Evolutionary conservation across 352 stramenopile genomes (phyloP).

Genomic region (Globisporangium solare): DNA sequence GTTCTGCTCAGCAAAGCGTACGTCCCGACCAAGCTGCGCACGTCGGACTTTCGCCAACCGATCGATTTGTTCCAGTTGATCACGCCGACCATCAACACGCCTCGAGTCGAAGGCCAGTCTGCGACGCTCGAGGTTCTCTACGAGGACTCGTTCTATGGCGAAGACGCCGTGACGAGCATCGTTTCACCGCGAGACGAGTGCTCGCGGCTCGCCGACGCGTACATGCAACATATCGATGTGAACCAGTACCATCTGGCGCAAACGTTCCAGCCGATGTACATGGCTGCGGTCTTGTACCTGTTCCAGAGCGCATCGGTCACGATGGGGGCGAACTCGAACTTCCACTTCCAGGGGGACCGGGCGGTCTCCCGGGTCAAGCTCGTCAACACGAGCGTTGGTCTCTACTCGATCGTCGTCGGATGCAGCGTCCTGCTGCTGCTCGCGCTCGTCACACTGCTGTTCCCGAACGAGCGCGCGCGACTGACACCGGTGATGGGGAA

Average conservation of each 20-base stretch:
- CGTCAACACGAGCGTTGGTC: conserved; percentile 51
- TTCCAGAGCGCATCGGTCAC: conserved; percentile 44
- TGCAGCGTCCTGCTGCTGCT: conserved; percentile 23
- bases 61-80: conserved; percentile 15
- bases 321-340: conserved; percentile 10
- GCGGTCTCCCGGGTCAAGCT: conserved; percentile 39
- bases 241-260: conserved; percentile 20
- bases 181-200: neutral
- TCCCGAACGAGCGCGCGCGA: conserved; percentile 51
- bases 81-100: conserved; percentile 8
- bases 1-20: conserved; percentile 10
- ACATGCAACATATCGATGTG: conserved; percentile 23
- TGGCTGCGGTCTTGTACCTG: conserved; percentile 41
- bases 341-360: conserved; percentile 4
- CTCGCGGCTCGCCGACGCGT: conserved; percentile 25
- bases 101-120: conserved; percentile 1
- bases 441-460: conserved; percentile 38
- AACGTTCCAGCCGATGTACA: conserved; percentile 33
- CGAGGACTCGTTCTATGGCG: neutral
- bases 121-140: conserved; percentile 10
- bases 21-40: neutral
- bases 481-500: conserved; percentile 37
- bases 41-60: conserved; percentile 9
- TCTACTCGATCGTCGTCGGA: conserved; percentile 28
- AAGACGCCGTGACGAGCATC: neutral